These are phyloP conservation scores for Penicillium soppii DNA, from an alignment of 495 filamentous ascomycete species.

Conservation along the genomic window DNA sequence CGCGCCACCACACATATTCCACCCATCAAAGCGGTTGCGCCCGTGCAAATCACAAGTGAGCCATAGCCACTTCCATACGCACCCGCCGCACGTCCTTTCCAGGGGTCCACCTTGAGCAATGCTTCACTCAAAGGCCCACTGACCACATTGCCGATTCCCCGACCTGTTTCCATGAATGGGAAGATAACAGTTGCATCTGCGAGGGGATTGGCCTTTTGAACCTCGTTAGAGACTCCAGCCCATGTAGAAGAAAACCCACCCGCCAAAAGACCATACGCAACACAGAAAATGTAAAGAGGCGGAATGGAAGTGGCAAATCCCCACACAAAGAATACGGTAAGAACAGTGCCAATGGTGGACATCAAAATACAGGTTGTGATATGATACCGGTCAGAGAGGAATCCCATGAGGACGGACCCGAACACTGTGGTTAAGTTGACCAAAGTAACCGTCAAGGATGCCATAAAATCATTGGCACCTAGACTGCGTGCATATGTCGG, in stretches of 20 bases:
- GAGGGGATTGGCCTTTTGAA: constrained; percentile 36
- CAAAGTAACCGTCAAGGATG: constrained; percentile 46
- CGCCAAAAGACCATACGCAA: constrained; percentile 63
- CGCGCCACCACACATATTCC: constrained; percentile 29
- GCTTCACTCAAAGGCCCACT: constrained; percentile 52
- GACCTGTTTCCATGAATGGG: constrained; percentile 54
- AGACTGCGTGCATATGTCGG: constrained; percentile 43
- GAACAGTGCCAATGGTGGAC: constrained; percentile 51
- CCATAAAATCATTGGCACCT: constrained; percentile 29
- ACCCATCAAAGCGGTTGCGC: constrained; percentile 38
- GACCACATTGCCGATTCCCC: constrained; percentile 61
- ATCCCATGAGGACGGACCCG: constrained; percentile 55
- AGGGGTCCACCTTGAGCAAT: constrained; percentile 18
- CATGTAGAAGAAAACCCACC: constrained; percentile 56
- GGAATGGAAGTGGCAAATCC: constrained; percentile 38
- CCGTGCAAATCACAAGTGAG: constrained; percentile 40
- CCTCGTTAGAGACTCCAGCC: constrained; percentile 54
- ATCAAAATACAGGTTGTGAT: constrained; percentile 56
- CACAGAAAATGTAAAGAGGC: constrained; percentile 46
- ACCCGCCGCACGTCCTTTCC: constrained; percentile 14
- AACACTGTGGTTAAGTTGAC: constrained; percentile 52
- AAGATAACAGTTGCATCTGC: constrained; percentile 56
- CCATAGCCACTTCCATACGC: constrained; percentile 43
- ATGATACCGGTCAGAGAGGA: constrained; percentile 54
- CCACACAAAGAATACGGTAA: constrained; percentile 63